phyloP scores from a whole-genome alignment of 331 rosid species.

The Rosa hybrid region DNA sequence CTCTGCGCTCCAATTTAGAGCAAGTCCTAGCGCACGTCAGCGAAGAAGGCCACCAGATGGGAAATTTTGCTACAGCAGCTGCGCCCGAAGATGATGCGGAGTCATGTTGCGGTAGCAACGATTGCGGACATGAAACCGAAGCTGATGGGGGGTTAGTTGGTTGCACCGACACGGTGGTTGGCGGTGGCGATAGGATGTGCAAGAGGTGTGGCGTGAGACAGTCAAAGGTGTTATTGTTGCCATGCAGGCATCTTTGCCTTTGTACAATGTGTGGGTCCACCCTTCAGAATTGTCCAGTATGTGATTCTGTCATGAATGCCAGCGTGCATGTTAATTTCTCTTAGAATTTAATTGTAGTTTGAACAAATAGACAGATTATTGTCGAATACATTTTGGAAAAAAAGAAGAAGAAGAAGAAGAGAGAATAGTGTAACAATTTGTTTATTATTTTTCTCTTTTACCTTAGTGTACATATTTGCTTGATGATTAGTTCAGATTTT shows the following conservation, averaged over 20 bases:
- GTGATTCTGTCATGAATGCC: slow-evolving; percentile 62
- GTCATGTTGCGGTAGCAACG: slow-evolving; percentile 70
- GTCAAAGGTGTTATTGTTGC: slow-evolving; percentile 68
- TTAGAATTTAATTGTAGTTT: slow-evolving; percentile 23
- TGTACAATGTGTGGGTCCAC: slow-evolving; percentile 85
- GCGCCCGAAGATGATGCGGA: slow-evolving; percentile 43
- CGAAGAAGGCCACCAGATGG: slow-evolving; percentile 18
- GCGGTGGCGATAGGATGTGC: slow-evolving; percentile 44
- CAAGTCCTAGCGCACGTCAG: slow-evolving; percentile 55
- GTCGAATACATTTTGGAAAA: slow-evolving; percentile 13
- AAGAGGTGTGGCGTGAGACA: slow-evolving; percentile 58
- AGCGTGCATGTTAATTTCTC: slow-evolving; percentile 91
- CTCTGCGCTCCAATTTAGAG: slow-evolving; percentile 62
- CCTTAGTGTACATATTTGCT: background rate
- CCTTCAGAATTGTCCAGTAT: slow-evolving; percentile 62
- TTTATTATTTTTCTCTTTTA: background rate
- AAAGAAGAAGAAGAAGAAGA: background rate
- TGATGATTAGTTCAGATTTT: background rate
- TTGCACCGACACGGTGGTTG: background rate
- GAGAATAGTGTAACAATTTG: slow-evolving; percentile 8
- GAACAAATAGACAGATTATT: background rate
- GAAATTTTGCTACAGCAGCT: background rate
- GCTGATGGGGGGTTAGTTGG: slow-evolving; percentile 9
- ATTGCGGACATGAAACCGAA: background rate
- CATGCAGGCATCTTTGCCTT: slow-evolving; percentile 89